phyloP scores from a whole-genome alignment of 2,329 filamentous ascomycete species.

The Pseudogymnoascus sp. region DNA sequence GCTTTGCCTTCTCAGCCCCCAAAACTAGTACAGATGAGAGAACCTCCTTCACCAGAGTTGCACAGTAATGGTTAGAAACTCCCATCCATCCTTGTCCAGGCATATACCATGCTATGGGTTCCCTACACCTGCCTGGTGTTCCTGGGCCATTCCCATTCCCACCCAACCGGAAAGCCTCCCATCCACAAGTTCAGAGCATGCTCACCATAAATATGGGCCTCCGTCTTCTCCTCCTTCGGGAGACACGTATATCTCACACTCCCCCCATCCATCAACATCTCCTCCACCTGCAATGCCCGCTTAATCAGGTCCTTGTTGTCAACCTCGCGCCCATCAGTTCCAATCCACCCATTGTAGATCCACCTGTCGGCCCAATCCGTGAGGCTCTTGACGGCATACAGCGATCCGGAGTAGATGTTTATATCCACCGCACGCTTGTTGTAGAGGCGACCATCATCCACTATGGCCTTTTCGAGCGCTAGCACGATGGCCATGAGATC shows the following conservation, averaged over 20 bases:
- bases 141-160: constrained; percentile 1
- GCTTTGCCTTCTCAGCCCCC: background rate
- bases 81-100: background rate
- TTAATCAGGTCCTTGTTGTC: background rate
- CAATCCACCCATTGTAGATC: background rate
- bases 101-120: background rate
- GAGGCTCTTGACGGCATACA: background rate
- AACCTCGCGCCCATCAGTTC: background rate
- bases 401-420: background rate
- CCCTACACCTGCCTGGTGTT: background rate
- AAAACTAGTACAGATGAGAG: background rate
- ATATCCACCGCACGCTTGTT: background rate
- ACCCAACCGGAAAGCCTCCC: background rate
- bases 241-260: background rate
- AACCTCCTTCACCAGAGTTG: background rate
- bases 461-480: background rate
- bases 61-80: too few species aligned
- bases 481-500: background rate
- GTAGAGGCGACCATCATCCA: background rate
- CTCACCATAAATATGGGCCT: background rate
- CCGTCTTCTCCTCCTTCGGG: background rate
- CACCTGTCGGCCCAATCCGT: constrained; percentile 1
- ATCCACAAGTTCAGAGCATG: background rate
- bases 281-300: background rate
- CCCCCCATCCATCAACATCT: background rate